Base-by-base conservation (phyloP, 139 green algal species). In the Choricystis sp. region DNA sequence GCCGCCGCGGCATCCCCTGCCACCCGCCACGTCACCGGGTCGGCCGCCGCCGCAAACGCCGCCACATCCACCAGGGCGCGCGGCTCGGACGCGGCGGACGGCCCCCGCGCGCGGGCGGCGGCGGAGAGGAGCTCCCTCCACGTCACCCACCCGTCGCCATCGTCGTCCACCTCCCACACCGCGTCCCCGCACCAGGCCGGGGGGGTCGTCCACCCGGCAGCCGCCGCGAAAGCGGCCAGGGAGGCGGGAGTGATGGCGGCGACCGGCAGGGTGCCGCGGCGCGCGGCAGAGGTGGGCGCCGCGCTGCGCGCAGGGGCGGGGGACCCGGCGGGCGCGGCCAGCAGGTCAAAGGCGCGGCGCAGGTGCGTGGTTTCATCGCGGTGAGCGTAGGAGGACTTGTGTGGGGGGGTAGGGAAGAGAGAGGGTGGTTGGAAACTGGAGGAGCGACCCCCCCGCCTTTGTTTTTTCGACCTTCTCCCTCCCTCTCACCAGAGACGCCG, bases 131-230 rank as follows among this genome's bases (percentile, higher is more conserved):
- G 94, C 70, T 96, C 88, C 22, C 68, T 48, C 77, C 75, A 84
- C 26, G 52, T 81, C 9, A 83, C 57, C 23, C n/a, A 60, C 60
- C 73, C 72, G 48, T 75, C 88, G 71, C 83, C 93, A 72, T 96
- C 88, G 66, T 94, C 86, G 64, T 96, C 88, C n/a, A 92, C 86
- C 68, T 96, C 88, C 88, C 88, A 96, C 59, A 96, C 91, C 74
- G 94, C 90, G 76, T 94, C 86, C 49, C 89, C 83, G 23, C 91
- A 76, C 31, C 93, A 86, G 3, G 74, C 73, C 77, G 40, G 9
- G 40, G 9, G 40, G 9, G 40, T 52, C 9, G 40, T 16, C 40
- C 40, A 52, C 9, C 40, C 40, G 40, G 40, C n/a, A n/a, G n/a
- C n/a, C n/a, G 40, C 40, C 9, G 16, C 9, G 40, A 52, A 16